Evolutionary conservation across 495 filamentous ascomycete species (phyloP), one percentile per base, ranked within the genome.

Genomic region (Tuber aestivum): DNA sequence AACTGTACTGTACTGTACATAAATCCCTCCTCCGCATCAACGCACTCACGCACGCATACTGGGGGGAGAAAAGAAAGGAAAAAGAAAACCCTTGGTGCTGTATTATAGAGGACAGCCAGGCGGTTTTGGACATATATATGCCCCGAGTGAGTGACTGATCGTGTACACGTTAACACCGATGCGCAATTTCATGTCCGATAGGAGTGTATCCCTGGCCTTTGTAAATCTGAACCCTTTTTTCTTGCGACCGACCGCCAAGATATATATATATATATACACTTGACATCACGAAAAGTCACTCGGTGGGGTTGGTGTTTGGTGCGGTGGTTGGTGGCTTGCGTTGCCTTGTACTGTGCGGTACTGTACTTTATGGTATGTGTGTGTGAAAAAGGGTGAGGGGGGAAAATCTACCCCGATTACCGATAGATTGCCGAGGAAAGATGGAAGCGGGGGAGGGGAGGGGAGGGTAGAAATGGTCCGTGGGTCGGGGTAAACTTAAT

Each of bases 101-200:
- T n/a, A n/a, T n/a, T n/a, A n/a, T n/a, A n/a, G n/a, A n/a, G n/a
- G n/a, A n/a, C n/a, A n/a, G n/a, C n/a, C n/a, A n/a, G n/a, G n/a
- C n/a, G n/a, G n/a, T n/a, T n/a, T n/a, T n/a, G n/a, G n/a, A n/a
- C n/a, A n/a, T n/a, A n/a, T n/a, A n/a, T n/a, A n/a, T n/a, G n/a
- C n/a, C n/a, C n/a, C n/a, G n/a, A n/a, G n/a, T 27, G 56, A 65
- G 56, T 65, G 56, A 65, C 27, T 16, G 56, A 65, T 65, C 56
- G 16, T 65, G 56, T 27, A 16, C 56, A 18, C 10, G 3, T 12
- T 12, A 5, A 14, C 5, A 9, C 27, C 56, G 56, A 65, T 65
- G 56, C n/a, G 56, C 56, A 0, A 65, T 65, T 65, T 65, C n/a
- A 2, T 4, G n/a, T 65, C n/a, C 23, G 3, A 32, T 65, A 65